A percentile compares a stretch with the other conserved stretches of the same genome.
These are phyloP conservation scores for Wickerhamomyces bovis DNA, from an alignment of 805 yeast species.

Conservation along the genomic window DNA sequence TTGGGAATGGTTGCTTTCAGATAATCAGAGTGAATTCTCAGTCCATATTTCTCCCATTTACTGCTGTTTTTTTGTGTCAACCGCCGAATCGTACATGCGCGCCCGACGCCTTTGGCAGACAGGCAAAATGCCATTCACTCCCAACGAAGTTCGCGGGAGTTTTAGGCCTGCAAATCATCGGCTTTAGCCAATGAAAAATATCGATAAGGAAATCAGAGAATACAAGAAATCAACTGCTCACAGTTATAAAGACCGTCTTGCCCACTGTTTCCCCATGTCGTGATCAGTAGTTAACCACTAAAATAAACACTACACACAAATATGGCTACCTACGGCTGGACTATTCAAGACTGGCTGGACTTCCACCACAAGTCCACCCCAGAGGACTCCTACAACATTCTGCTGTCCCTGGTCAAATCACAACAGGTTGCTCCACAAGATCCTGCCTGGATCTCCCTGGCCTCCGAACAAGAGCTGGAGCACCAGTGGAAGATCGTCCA, in stretches of 20 bases:
- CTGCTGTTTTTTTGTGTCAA: neutral
- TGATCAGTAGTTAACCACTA: neutral
- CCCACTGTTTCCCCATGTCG: neutral
- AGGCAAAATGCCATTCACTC: neutral
- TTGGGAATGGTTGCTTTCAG: no score
- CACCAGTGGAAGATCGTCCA: constrained; percentile 79
- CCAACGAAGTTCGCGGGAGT: neutral
- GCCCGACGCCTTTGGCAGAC: neutral
- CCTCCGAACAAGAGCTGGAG: constrained; percentile 50
- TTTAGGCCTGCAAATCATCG: neutral
- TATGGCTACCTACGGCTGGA: constrained; percentile 55
- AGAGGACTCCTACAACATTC: constrained; percentile 47
- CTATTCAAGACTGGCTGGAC: constrained; percentile 68
- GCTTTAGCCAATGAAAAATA: neutral
- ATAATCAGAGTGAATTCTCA: no score
- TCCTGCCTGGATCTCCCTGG: constrained; percentile 90
- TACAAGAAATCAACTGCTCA: neutral
- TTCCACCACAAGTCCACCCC: constrained; percentile 62
- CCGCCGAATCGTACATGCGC: neutral
- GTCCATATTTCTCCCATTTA: neutral
- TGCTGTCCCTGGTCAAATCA: constrained; percentile 40
- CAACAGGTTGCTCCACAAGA: constrained; percentile 47
- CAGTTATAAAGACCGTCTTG: neutral
- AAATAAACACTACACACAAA: constrained; percentile 2
- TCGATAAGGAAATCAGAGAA: neutral